Base-by-base conservation (phyloP, 1,139 yeast genomes). In the Yamadazyma triangularis region DNA sequence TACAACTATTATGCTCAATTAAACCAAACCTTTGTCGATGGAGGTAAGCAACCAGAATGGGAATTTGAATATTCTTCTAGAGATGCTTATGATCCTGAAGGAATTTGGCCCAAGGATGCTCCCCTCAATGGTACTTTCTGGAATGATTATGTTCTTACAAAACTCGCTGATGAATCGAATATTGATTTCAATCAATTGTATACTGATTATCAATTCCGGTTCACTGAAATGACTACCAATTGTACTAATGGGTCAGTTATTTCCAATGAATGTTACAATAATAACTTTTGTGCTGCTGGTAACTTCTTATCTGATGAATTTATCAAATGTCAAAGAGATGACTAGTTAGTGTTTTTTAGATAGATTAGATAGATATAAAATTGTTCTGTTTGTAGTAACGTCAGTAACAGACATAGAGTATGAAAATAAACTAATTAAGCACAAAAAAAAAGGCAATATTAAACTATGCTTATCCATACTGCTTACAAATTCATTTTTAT, bases 71-170 rank as follows among this genome's bases (percentile, higher is more conserved):
- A 77, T 45, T 64, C 72, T 31, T 70, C 79, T 1, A 65, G 82
- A 56, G 70, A 64, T 3, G 55, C 64, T 5, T 77, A 70, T 38
- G 73, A 70, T 34, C 56, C 67, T 4, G 50, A 64, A 9, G 43
- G 47, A 1, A 48, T 60, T 10, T 77, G 81, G 81, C 80, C 81
- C 15, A 37, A 33, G 9, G 38, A 48, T 10, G 58, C 78, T 5
- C 79, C 82, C 9, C 58, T 77, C 42, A 76, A 77, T 45, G 81
- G 72, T 23, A 68, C 78, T 10, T 77, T 74, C 59, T 76, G 81
- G 81, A 70, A 76, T 41, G 45, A 48, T 22, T 54, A 48, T 31
- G 68, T 65, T 21, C 58, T 62, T 23, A 35, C 47, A 38, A 59
- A 49, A 47, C 64, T 58, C 35, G 47, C 48, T 38, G 45, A 34